Conservation (phyloP, 306 rosid genomes). For the Oemleria cerasiformis region DNA sequence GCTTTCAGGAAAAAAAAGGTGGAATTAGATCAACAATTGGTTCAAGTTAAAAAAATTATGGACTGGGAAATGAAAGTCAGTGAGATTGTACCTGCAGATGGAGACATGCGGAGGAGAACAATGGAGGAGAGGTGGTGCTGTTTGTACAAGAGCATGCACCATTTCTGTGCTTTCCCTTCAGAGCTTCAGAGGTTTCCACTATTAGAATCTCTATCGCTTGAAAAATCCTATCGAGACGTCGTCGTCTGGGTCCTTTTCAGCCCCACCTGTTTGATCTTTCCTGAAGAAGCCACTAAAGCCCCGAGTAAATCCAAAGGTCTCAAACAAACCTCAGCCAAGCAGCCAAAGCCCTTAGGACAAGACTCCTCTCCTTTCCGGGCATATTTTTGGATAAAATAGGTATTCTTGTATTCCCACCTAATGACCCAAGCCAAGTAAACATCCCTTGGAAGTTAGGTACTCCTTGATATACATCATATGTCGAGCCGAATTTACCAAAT, state of each 20-base stretch:
- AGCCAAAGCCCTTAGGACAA: background rate
- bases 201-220: background rate
- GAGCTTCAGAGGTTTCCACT: conserved; percentile 9
- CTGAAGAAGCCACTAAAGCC: background rate
- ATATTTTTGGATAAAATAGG: no score
- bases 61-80: background rate
- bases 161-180: conserved; percentile 33
- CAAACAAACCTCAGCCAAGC: background rate
- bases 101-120: conserved; percentile 29
- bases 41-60: background rate
- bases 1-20: background rate
- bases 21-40: background rate
- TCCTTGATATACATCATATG: no score
- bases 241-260: background rate
- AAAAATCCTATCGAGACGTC: conserved; percentile 2
- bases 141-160: conserved; percentile 51
- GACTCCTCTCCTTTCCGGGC: background rate
- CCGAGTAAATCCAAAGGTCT: background rate
- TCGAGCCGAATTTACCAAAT: no score
- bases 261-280: background rate
- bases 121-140: conserved; percentile 50
- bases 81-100: conserved; percentile 37
- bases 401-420: no score
- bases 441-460: no score
- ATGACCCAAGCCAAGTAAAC: no score